Conservation (phyloP, 1,284 basidiomycete species). For the Melanopsichium pennsylvanicum region DNA sequence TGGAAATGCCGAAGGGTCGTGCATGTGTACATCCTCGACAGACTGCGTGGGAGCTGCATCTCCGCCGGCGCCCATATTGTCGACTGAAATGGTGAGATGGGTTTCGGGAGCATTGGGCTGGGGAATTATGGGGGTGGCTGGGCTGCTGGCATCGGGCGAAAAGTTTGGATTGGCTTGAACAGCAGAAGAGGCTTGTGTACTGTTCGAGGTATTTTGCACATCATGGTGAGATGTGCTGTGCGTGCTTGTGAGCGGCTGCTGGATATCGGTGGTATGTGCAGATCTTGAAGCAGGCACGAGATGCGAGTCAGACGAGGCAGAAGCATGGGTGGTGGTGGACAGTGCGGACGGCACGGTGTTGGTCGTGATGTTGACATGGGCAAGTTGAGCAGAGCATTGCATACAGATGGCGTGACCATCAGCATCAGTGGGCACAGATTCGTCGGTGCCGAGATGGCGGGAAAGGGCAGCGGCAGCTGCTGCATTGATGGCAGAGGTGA, state of each 20-base stretch:
- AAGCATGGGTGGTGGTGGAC: neutral
- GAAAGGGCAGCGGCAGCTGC: slow-evolving; percentile 41
- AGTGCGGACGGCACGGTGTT: neutral
- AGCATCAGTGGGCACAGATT: slow-evolving; percentile 12
- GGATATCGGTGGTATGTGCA: slow-evolving; percentile 1
- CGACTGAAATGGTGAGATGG: slow-evolving; percentile 41
- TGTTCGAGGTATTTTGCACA: neutral
- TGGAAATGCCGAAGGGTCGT: slow-evolving; percentile 37
- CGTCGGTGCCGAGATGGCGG: slow-evolving; percentile 31
- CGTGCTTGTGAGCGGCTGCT: neutral
- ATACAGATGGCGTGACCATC: slow-evolving; percentile 39
- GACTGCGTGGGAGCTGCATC: slow-evolving; percentile 20
- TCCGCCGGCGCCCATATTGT: slow-evolving; percentile 52
- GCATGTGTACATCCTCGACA: slow-evolving; percentile 26
- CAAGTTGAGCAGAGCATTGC: slow-evolving; percentile 26
- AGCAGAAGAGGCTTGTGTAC: neutral
- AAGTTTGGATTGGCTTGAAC: neutral
- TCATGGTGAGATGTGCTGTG: neutral
- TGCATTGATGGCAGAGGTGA: slow-evolving; percentile 46
- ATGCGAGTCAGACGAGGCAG: neutral
- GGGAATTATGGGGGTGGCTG: neutral
- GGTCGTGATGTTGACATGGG: neutral
- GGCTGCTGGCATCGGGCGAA: neutral
- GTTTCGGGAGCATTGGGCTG: slow-evolving; percentile 5
- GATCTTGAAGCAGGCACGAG: neutral